These are phyloP conservation scores for Iris macrosiphon DNA, from an alignment of 106 monocot genomes.

Conservation along the genomic window DNA sequence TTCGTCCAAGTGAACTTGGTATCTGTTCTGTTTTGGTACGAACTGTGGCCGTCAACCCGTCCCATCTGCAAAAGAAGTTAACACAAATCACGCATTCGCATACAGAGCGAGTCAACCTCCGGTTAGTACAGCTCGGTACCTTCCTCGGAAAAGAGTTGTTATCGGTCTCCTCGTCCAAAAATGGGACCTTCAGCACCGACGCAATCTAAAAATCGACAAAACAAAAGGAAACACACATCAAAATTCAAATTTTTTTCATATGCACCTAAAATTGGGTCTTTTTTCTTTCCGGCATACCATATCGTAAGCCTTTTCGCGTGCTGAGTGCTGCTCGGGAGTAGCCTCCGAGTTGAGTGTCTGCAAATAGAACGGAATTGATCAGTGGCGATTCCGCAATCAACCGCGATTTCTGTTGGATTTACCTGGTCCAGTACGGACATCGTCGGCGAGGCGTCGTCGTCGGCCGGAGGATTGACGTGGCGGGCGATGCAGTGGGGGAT, in stretches of 20 bases:
- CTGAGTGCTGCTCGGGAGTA: conserved; percentile 45
- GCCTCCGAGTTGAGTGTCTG: conserved; percentile 64
- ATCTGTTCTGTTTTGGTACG: conserved; percentile 52
- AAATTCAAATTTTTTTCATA: neutral
- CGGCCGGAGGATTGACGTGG: too few species aligned
- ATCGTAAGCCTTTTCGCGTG: conserved; percentile 86
- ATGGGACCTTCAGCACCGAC: conserved; percentile 63
- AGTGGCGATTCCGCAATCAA: too few species aligned
- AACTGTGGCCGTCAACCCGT: conserved; percentile 53
- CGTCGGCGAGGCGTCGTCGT: too few species aligned
- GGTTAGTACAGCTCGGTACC: conserved; percentile 26
- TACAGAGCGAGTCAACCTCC: neutral
- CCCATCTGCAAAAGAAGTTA: conserved; percentile 48
- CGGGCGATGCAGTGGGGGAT: conserved; percentile 88
- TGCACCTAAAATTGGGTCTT: neutral
- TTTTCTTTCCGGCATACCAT: conserved; percentile 27
- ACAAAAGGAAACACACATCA: conserved; percentile 1
- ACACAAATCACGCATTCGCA: neutral
- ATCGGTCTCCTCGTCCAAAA: conserved; percentile 62
- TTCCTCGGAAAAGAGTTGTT: conserved; percentile 51
- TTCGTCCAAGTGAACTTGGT: conserved; percentile 62
- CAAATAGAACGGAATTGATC: too few species aligned
- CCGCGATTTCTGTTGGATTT: too few species aligned
- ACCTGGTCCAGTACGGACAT: conserved; percentile 60
- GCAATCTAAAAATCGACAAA: conserved; percentile 57